Evolutionary conservation across 495 filamentous ascomycete species (phyloP), one percentile per base, ranked within the genome.

Genomic region (Cercophora samala): DNA sequence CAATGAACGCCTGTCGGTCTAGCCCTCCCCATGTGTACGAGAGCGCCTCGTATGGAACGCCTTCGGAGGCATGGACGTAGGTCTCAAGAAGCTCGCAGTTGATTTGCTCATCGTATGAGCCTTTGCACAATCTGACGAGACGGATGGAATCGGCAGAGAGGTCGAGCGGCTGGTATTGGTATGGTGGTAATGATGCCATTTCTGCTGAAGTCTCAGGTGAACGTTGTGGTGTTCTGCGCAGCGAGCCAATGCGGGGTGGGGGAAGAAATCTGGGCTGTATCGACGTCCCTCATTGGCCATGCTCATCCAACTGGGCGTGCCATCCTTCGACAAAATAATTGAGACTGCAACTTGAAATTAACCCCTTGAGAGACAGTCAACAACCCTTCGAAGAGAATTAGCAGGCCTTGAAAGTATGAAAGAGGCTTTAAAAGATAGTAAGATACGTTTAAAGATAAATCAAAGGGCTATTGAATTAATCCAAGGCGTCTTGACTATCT

Each of bases 81-180:
- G 61, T 23, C 37, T 67, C 51, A 19, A 67, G 29, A 5, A 67
- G 24, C 4, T 67, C 66, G 66, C 66, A 67, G 4, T 22, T 52
- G 5, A 67, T 25, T 1, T 25, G 15, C 0, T 64, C 66, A 13
- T 2, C 0, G 54, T 15, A 5, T 5, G 0, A 23, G 6, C 66
- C 66, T 25, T 5, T 64, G 21, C n/a, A 52, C 0, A 67, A 9
- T 18, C 66, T 61, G 0, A 67, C 11, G 2, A 67, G 37, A n/a
- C 66, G 66, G 19, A 67, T 54, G 0, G 66, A 23, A 0, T 67
- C 66, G 0, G 61, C 58, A 3, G 24, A 1, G 18, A 67, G 18
- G 8, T 67, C 53, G 19, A 67, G 64, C 3, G 11, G 42, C 2
- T 64, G 15, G 62, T 64, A 54, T n/a, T n/a, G 21, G 22, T 62